Evolutionary conservation across 2,329 filamentous ascomycete genomes (phyloP), one percentile per base, ranked within the genome.

Genomic region (Monosporascus sp.): DNA sequence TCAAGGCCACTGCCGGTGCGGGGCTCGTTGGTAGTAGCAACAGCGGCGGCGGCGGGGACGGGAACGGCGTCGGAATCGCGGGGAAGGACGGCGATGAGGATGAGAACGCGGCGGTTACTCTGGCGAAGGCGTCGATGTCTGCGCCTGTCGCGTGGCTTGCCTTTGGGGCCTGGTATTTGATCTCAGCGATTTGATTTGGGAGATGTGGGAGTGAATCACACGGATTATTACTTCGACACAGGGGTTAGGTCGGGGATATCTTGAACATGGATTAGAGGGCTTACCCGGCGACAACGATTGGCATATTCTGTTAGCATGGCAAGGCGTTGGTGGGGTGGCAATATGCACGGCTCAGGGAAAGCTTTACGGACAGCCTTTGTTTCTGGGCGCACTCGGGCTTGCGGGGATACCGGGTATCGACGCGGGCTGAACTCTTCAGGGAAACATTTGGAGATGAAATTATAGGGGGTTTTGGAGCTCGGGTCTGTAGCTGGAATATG

Each of bases 1-100:
- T 79, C 1, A 61, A 70, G 3, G 81, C 82, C 0, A 78, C 75
- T 4, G 71, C 68, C n/a, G 76, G 75, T 2, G 55, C 79, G 45
- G 48, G 56, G 8, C 51, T 53, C 43, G 1, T 5, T n/a, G n/a
- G n/a, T n/a, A n/a, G n/a, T 35, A 55, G 58, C 40, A 57, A 37
- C 22, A 58, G 61, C 7, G 60, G 55, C 37, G 53, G 48, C 2
- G 26, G 5, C 28, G 28, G 28, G 8, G 28, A 11, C 6, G 15
- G 22, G 6, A 46, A 38, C 14, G 53, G 54, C 5, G 48, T 56
- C 14, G 63, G 58, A 8, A 55, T 61, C 26, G 52, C 56, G 14
- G 55, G 52, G 18, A 17, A 60, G 3, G 59, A 58, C 41, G 49
- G 41, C n/a, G 28, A 28, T 6, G 28, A 38, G 17, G 37, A 38